Evolutionary conservation across 768 basidiomycete species (phyloP).

Genomic region (Imleria badia): DNA sequence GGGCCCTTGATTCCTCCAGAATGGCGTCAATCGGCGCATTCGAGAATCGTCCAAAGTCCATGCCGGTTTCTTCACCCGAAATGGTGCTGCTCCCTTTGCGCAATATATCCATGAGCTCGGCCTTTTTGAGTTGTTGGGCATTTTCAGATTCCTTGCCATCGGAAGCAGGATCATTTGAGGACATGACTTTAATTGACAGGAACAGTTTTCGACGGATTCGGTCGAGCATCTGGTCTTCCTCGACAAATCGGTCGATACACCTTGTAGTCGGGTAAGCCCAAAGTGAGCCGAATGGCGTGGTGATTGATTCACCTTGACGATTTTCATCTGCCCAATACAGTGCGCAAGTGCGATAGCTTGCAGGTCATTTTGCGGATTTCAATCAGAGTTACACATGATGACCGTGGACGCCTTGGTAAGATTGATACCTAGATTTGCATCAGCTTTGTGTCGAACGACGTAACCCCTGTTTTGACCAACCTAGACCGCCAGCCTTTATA

Average conservation of each 20-base stretch:
- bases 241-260: constrained; percentile 70
- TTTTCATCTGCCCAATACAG: constrained; percentile 74
- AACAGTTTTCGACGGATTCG: constrained; percentile 70
- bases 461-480: constrained; percentile 30
- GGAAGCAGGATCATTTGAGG: constrained; percentile 32
- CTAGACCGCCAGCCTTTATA: constrained; percentile 70
- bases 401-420: constrained; percentile 79
- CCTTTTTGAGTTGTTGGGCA: constrained; percentile 34
- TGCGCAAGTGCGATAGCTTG: constrained; percentile 87
- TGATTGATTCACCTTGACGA: constrained; percentile 54
- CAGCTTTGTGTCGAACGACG: constrained; percentile 5
- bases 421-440: constrained; percentile 60
- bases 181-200: constrained; percentile 63
- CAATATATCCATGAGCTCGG: constrained; percentile 55
- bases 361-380: constrained; percentile 76
- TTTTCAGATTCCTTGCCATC: constrained; percentile 24
- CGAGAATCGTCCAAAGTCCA: constrained; percentile 45
- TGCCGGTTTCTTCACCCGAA: constrained; percentile 37
- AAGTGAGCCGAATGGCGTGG: neutral
- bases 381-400: constrained; percentile 74
- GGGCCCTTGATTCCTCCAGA: constrained; percentile 43
- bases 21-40: constrained; percentile 44
- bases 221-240: constrained; percentile 70
- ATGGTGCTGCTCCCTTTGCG: constrained; percentile 59
- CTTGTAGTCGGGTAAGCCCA: constrained; percentile 27